Base-by-base conservation (phyloP, 805 yeast species). In the Kluyveromyces lactis region DNA sequence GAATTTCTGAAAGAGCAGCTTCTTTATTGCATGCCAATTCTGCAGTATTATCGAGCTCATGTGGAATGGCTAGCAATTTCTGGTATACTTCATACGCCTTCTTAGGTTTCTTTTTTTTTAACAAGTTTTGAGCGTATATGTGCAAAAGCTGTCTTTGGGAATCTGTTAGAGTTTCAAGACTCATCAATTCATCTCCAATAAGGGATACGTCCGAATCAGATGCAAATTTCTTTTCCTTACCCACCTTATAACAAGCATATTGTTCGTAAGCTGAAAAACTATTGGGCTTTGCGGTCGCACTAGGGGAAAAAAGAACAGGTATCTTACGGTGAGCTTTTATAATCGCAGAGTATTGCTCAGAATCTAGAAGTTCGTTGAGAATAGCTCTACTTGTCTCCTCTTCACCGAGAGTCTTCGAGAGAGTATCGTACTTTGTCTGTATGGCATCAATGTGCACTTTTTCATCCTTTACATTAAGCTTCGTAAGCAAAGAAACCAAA, bases 1-100 rank as follows among this genome's bases (percentile, higher is more conserved):
- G 54, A 5, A 46, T 48, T 15, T 75, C 83, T 16, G 82, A 73
- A 18, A 78, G 59, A 10, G 78, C 76, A 2, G 89, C 86, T 43
- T 80, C 68, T 56, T 81, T 83, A 52, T 83, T 83, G 42, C 82
- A 77, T 23, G 73, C 62, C 42, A 83, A 60, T 56, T 83, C 94
- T 30, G 69, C 44, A 45, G 67, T 75, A 31, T 56, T 55, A 31
- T 61, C 64, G 3, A 63, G 66, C 26, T 58, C 60, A 35, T 61
- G 50, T 21, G 65, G 58, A 7, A 55, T 38, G 3, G 56, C 38
- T 10, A 75, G 55, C 43, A 82, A 60, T 2, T 67, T 61, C 33
- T 67, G 62, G 52, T 81, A 82, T 4, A 80, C 47, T 11, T 60
- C 52, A 44, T 75, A 64, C 0, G 89, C 72, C 33, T 72, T 64